These are phyloP conservation scores for Phlebiopsis flavidoalba DNA, from an alignment of 768 basidiomycete genomes.

Conservation along the genomic window DNA sequence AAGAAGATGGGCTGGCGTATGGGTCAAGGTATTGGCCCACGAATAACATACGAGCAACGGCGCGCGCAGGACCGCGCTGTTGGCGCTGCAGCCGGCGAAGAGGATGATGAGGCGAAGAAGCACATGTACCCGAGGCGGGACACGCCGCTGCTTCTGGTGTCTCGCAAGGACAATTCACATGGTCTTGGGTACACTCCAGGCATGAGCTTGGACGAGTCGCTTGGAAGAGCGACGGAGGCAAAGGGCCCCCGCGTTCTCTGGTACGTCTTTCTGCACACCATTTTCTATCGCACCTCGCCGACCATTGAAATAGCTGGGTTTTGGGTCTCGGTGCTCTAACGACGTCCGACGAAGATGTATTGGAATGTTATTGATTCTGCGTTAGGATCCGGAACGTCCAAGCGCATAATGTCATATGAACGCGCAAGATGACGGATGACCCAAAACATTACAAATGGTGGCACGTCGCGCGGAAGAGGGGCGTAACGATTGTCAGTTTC, in stretches of 20 bases:
- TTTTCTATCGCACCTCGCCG: neutral
- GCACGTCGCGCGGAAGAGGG: constrained; percentile 17
- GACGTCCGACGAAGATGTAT: constrained; percentile 95
- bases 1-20: constrained; percentile 95
- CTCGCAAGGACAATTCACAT: constrained; percentile 69
- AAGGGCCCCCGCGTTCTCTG: constrained; percentile 57
- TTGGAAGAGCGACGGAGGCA: constrained; percentile 33
- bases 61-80: constrained; percentile 62
- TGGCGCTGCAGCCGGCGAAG: constrained; percentile 29
- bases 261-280: constrained; percentile 31
- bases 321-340: constrained; percentile 87
- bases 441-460: constrained; percentile 40
- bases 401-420: constrained; percentile 59
- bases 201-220: constrained; percentile 52
- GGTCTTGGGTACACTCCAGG: constrained; percentile 81
- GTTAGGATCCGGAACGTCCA: constrained; percentile 30
- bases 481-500: constrained; percentile 3
- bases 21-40: constrained; percentile 91
- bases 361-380: constrained; percentile 70
- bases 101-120: constrained; percentile 77
- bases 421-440: constrained; percentile 59
- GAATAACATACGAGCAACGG: constrained; percentile 73
- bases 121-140: constrained; percentile 87
- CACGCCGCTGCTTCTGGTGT: constrained; percentile 54
- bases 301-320: constrained; percentile 59